Evolutionary conservation across 2,329 filamentous ascomycete genomes (phyloP).

Genomic region (Neocucurbitaria cava): DNA sequence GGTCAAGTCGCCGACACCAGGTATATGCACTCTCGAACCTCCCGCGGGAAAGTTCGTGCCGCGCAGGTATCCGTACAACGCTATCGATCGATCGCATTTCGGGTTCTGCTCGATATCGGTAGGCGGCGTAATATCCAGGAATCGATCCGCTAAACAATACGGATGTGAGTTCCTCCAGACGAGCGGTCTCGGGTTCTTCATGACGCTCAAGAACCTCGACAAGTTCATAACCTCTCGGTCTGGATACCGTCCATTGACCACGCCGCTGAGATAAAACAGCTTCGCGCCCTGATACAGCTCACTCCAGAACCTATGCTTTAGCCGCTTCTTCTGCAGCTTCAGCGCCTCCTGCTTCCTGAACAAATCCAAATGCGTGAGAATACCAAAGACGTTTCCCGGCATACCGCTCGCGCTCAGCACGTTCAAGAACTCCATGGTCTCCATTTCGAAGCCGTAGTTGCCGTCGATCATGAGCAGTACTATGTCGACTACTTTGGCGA

Average conservation of each 20-base stretch:
- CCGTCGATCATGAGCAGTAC: slow-evolving; percentile 98
- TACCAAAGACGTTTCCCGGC: slow-evolving; percentile 98
- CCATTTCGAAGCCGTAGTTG: slow-evolving; percentile 99
- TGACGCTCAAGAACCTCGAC: slow-evolving; percentile 92
- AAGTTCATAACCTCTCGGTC: slow-evolving; percentile 96
- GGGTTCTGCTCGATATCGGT: slow-evolving; percentile 86
- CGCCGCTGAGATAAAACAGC: slow-evolving; percentile 93
- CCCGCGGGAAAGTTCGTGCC: slow-evolving; percentile 92
- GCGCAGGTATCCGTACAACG: slow-evolving; percentile 89
- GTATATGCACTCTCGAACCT: slow-evolving; percentile 87
- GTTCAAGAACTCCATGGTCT: slow-evolving; percentile 99
- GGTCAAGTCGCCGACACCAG: slow-evolving; percentile 87
- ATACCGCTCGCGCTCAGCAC: slow-evolving; percentile 92
- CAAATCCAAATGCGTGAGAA: slow-evolving; percentile 93
- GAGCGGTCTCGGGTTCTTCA: slow-evolving; percentile 98
- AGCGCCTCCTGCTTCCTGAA: slow-evolving; percentile 93
- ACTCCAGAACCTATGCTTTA: slow-evolving; percentile 96
- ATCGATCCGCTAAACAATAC: slow-evolving; percentile 91
- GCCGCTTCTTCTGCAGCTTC: slow-evolving; percentile 91
- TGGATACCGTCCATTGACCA: slow-evolving; percentile 95
- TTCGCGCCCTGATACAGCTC: slow-evolving; percentile 97
- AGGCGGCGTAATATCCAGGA: slow-evolving; percentile 93
- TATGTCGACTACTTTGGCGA: slow-evolving; percentile 97
- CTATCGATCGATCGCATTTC: slow-evolving; percentile 89
- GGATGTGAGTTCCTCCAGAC: slow-evolving; percentile 97